Base-by-base conservation (phyloP, 1,284 basidiomycete genomes). In the Paramarasmius palmivorus region DNA sequence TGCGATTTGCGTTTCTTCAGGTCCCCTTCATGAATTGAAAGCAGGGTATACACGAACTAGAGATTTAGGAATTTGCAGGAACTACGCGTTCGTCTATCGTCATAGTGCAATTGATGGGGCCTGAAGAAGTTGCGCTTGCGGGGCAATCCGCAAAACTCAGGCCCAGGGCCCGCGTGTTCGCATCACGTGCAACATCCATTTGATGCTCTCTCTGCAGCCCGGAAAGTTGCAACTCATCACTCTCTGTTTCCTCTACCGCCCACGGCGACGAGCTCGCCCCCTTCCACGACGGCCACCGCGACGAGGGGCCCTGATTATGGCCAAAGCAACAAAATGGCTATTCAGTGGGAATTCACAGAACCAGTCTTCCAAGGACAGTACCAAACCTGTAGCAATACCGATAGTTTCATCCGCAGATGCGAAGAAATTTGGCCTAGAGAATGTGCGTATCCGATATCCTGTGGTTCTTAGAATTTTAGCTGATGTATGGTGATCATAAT, bases 391-490 rank as follows among this genome's bases (percentile, higher is more conserved):
- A 40, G 63, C 70, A 48, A 58, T 68, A 38, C 69, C 73, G 44
- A 57, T 67, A 41, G 63, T 75, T 58, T 73, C 75, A 45, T 74
- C 81, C 22, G 82, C 88, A 55, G 88, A 90, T 69, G 79, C 80
- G 56, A 92, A 92, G 76, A 86, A 84, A 65, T 95, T 94, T 78
- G 94, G 94, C 19, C 77, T 96, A 49, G 94, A 95, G 79, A 97
- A 97, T 72, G 93, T 95, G 70, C 67, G 92, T 81, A 23, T 19
- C 50, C 14, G 12, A 37, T 36, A 52, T 23, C 49, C 48, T 22
- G 34, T 35, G 45, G 10, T 15, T n/a, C n/a, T 52, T 9, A 49
- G 9, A 55, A 47, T 54, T 40, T 57, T 32, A 25, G 32, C 35
- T 54, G 86, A 91, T 49, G 53, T 41, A 15, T 53, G 41, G 37